Evolutionary conservation across 2,329 filamentous ascomycete genomes (phyloP), one percentile per base, ranked within the genome.

Genomic region (Sphaerulina vaccinii): DNA sequence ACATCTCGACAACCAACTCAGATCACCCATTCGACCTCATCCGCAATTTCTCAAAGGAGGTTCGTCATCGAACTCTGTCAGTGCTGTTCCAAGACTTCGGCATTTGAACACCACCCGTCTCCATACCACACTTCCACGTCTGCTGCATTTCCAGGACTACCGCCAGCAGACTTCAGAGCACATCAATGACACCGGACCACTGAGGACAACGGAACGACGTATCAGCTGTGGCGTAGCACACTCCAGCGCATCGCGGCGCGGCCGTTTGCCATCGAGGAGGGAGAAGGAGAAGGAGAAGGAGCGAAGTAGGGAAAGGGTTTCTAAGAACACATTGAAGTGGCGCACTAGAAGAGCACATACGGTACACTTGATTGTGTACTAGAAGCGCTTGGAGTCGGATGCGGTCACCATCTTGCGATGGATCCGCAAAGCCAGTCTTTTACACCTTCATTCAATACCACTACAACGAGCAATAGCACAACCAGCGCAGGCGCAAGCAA

Each of bases 351-450:
- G 10, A 32, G 27, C 4, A n/a, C 27, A 4, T 32, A 32, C 27
- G 27, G 27, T 32, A 32, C 27, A 32, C 27, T 32, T 32, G 27
- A 13, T 10, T 32, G 27, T 32, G 27, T 32, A 32, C 27, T 32
- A 32, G 27, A 10, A 32, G 9, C 27, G 27, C 27, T 32, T 32
- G 27, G 27, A 32, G 18, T 59, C 56, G 59, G 49, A 63, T 63
- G 61, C 42, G 51, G 45, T 47, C 45, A 27, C 51, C 36, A 45
- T 54, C 52, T 51, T 51, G 60, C 55, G 53, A 85, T 85, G 82
- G 82, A 85, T 76, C 79, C 81, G 60, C 80, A 84, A 72, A 83
- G 71, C 62, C 70, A 77, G 68, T 75, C 78, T 54, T 83, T 84
- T 70, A 81, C 80, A 59, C 83, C 82, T 59, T 79, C 52, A 22